Evolutionary conservation across 2,329 filamentous ascomycete species (phyloP).

Genomic region (Trichoderma asperellum): DNA sequence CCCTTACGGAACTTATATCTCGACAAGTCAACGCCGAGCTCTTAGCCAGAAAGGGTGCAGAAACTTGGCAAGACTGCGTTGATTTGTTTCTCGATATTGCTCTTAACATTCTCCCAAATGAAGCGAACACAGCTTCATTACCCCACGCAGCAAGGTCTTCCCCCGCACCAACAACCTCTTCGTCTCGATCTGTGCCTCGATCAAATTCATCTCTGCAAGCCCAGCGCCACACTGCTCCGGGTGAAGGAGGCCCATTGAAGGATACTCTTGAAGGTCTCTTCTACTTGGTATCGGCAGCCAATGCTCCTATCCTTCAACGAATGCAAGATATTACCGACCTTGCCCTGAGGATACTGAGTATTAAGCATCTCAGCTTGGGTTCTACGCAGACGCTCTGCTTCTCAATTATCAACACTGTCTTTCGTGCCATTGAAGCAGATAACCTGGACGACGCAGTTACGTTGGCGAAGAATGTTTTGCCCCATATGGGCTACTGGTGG

Average conservation of each 20-base stretch:
- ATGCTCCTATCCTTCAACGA: slow-evolving; percentile 65
- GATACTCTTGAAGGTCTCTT: slow-evolving; percentile 65
- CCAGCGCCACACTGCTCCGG: slow-evolving; percentile 36
- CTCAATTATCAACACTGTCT: slow-evolving; percentile 71
- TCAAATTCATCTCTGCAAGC: slow-evolving; percentile 40
- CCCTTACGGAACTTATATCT: slow-evolving; percentile 70
- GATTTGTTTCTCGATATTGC: slow-evolving; percentile 72
- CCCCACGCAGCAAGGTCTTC: slow-evolving; percentile 48
- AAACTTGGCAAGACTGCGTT: slow-evolving; percentile 70
- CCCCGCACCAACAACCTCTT: slow-evolving; percentile 48
- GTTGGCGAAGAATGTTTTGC: slow-evolving; percentile 65
- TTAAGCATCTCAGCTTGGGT: slow-evolving; percentile 60
- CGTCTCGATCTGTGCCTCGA: slow-evolving; percentile 37
- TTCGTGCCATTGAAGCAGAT: slow-evolving; percentile 69
- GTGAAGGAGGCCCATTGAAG: slow-evolving; percentile 42
- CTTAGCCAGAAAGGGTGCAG: slow-evolving; percentile 58
- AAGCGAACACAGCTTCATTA: slow-evolving; percentile 43
- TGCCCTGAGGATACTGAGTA: slow-evolving; percentile 64
- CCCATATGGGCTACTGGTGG: slow-evolving; percentile 78
- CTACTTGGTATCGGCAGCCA: slow-evolving; percentile 65
- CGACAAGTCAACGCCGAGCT: slow-evolving; percentile 80
- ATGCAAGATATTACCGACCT: slow-evolving; percentile 59
- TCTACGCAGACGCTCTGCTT: slow-evolving; percentile 74
- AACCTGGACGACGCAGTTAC: slow-evolving; percentile 64
- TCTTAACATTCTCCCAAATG: slow-evolving; percentile 51